Evolutionary conservation across 116 monocot species (phyloP).

Genomic region (Zostera marina): DNA sequence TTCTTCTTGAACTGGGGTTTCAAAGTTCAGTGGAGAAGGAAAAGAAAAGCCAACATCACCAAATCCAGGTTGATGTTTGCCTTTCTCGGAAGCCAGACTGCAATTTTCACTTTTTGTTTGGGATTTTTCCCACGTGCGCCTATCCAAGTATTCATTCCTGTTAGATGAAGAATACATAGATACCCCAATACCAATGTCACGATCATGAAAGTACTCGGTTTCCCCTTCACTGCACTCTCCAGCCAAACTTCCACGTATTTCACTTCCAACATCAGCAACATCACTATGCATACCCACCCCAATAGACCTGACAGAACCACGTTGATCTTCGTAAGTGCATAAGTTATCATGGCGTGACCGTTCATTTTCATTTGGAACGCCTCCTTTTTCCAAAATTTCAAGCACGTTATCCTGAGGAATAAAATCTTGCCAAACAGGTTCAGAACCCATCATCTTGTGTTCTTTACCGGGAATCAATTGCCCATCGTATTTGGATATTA

Average conservation of each 20-base stretch:
- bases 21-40: slow-evolving; percentile 34
- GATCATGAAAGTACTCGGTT: slow-evolving; percentile 47
- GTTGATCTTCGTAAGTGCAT: slow-evolving; percentile 65
- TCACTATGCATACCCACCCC: slow-evolving; percentile 91
- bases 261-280: slow-evolving; percentile 79
- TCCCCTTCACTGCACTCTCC: slow-evolving; percentile 87
- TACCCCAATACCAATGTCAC: slow-evolving; percentile 26
- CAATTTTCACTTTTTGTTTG: slow-evolving; percentile 32
- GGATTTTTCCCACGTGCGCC: slow-evolving; percentile 22
- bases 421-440: slow-evolving; percentile 92
- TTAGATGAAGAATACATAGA: slow-evolving; percentile 22
- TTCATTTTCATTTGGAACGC: slow-evolving; percentile 23
- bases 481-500: slow-evolving; percentile 68
- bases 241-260: slow-evolving; percentile 75
- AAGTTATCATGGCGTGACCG: slow-evolving; percentile 35
- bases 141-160: slow-evolving; percentile 14
- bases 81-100: slow-evolving; percentile 23
- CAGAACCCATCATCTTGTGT: slow-evolving; percentile 65
- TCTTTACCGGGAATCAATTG: slow-evolving; percentile 75
- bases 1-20: slow-evolving; percentile 16
- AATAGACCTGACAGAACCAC: slow-evolving; percentile 83
- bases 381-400: slow-evolving; percentile 50
- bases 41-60: slow-evolving; percentile 70
- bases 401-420: slow-evolving; percentile 59
- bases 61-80: slow-evolving; percentile 13